Conservation (phyloP, 805 yeast species). For the Yarrowia osloensis region DNA sequence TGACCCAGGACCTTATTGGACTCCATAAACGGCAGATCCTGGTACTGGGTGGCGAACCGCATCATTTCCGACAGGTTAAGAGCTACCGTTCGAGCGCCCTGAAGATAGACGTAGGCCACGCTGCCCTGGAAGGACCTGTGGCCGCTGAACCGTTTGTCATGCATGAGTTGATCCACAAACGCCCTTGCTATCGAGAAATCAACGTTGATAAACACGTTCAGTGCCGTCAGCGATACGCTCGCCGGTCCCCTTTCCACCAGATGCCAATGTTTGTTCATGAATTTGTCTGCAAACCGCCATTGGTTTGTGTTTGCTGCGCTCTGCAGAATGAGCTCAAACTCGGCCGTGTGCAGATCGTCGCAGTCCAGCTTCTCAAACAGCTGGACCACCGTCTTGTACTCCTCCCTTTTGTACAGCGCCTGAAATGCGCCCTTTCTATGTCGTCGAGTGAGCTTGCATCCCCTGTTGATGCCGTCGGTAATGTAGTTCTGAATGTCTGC, state of each 20-base stretch:
- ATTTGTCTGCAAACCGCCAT: neutral
- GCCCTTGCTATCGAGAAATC: slow-evolving; percentile 12
- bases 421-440: neutral
- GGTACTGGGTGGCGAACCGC: slow-evolving; percentile 4
- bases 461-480: neutral
- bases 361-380: neutral
- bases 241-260: slow-evolving; percentile 8
- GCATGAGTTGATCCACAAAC: slow-evolving; percentile 21
- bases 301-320: neutral
- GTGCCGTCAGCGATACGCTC: neutral
- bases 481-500: neutral
- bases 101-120: neutral
- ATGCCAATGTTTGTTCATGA: slow-evolving; percentile 4
- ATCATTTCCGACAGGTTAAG: slow-evolving; percentile 4
- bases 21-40: neutral
- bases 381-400: neutral
- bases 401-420: neutral
- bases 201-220: neutral
- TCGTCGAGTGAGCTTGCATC: neutral
- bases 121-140: neutral
- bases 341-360: neutral
- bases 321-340: neutral
- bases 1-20: neutral
- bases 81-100: slow-evolving; percentile 5
- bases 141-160: neutral